phyloP scores from a whole-genome alignment of 768 basidiomycete genomes.

The Tylopilus vinaceipallidus region DNA sequence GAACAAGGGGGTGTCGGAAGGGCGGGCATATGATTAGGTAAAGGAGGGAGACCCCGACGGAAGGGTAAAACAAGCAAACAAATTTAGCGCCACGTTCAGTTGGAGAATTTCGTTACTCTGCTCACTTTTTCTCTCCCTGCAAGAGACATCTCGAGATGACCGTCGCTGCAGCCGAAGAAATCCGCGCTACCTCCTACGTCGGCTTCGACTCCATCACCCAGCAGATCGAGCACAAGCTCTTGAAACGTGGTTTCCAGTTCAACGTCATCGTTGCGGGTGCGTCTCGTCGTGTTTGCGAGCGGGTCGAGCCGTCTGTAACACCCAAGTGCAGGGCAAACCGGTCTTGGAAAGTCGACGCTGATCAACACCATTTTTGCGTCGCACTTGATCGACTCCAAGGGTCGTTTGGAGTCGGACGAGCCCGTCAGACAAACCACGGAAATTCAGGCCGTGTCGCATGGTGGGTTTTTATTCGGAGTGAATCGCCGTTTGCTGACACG shows the following conservation, averaged over 20 bases:
- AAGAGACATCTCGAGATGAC: conserved; percentile 33
- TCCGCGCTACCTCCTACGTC: conserved; percentile 90
- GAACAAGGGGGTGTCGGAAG: conserved; percentile 19
- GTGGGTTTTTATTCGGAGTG: conserved; percentile 43
- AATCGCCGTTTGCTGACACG: conserved; percentile 9
- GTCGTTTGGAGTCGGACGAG: conserved; percentile 83
- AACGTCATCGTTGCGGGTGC: conserved; percentile 95
- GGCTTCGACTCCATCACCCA: conserved; percentile 97
- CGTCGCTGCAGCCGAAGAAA: conserved; percentile 62
- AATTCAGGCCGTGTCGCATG: conserved; percentile 92
- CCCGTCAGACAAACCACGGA: conserved; percentile 95
- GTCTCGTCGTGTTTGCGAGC: conserved; percentile 29
- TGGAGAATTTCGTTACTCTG: conserved; percentile 20
- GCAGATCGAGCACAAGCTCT: conserved; percentile 98
- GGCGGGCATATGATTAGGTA: background rate
- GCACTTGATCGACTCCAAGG: conserved; percentile 97
- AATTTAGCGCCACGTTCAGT: conserved; percentile 31
- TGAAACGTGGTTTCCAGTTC: conserved; percentile 99
- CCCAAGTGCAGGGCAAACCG: conserved; percentile 76
- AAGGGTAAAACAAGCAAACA: conserved; percentile 27
- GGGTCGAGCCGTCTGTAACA: background rate
- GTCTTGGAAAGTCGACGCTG: conserved; percentile 96
- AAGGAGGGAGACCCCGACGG: conserved; percentile 24
- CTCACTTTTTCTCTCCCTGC: conserved; percentile 17
- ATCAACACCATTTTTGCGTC: conserved; percentile 99